Percentiles rank a stretch among this genome's conserved stretches.
These are phyloP conservation scores for Suillus placidus DNA, from an alignment of 768 basidiomycete species.

Conservation along the genomic window DNA sequence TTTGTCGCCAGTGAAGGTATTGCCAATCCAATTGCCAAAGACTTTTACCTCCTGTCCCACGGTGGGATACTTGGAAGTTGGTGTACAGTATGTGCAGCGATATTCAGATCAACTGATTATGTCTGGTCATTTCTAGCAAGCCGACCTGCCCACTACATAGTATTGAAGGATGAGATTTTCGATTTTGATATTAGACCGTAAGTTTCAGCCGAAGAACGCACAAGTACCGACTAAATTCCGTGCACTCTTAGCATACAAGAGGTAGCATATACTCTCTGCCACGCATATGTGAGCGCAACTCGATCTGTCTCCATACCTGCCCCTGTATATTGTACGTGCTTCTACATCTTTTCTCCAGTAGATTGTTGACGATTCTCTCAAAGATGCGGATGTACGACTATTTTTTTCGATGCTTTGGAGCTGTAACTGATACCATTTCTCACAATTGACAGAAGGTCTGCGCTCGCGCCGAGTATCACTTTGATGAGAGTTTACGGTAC, in stretches of 20 bases:
- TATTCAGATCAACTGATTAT: neutral
- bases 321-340: constrained; percentile 58
- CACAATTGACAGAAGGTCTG: constrained; percentile 48
- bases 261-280: constrained; percentile 53
- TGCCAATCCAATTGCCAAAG: constrained; percentile 46
- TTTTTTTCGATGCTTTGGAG: neutral
- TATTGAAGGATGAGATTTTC: constrained; percentile 46
- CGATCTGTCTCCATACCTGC: constrained; percentile 64
- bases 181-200: constrained; percentile 31
- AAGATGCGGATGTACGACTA: constrained; percentile 58
- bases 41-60: constrained; percentile 63
- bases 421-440: constrained; percentile 10
- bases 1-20: constrained; percentile 51
- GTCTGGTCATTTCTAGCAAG: constrained; percentile 42
- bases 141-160: constrained; percentile 59
- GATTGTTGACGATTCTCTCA: neutral
- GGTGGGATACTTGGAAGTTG: constrained; percentile 55
- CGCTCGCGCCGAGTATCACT: constrained; percentile 55
- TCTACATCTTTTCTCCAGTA: neutral
- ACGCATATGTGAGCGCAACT: constrained; percentile 56
- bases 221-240: neutral
- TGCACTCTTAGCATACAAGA: constrained; percentile 44
- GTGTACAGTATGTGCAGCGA: constrained; percentile 10
- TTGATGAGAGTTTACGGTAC: constrained; percentile 38
- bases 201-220: constrained; percentile 11